Evolutionary conservation across 2,329 filamentous ascomycete genomes (phyloP).

Genomic region (Botrytis fragariae): DNA sequence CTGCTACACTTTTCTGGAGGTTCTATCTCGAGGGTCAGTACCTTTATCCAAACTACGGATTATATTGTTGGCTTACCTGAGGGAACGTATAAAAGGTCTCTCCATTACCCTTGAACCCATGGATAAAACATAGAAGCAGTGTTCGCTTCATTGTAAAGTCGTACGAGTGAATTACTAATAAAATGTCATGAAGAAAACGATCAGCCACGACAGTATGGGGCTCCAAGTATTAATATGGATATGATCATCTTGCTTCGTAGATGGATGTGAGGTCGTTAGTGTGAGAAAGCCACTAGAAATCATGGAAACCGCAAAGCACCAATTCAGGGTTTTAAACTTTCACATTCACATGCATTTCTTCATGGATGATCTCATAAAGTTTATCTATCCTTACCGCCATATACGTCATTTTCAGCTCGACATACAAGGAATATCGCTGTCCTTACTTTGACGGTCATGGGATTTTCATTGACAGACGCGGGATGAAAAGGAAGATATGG

Average conservation of each 20-base stretch:
- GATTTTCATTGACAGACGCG: not conserved
- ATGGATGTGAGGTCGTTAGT: not conserved
- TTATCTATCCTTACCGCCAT: not conserved
- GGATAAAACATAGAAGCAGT: slow-evolving; percentile 69
- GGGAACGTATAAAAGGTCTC: slow-evolving; percentile 69
- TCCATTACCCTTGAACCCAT: slow-evolving; percentile 70
- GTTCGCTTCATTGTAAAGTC: slow-evolving; percentile 51
- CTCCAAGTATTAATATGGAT: not conserved
- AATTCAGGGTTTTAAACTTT: slow-evolving; percentile 10
- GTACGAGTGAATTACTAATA: not conserved
- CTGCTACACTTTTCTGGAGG: slow-evolving; percentile 56
- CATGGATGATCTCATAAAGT: slow-evolving; percentile 7
- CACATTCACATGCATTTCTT: not conserved
- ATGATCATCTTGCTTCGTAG: slow-evolving; percentile 3
- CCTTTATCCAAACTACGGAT: not conserved
- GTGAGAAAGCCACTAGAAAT: not conserved
- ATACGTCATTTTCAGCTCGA: slow-evolving; percentile 11
- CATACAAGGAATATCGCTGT: not conserved
- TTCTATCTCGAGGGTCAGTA: slow-evolving; percentile 42
- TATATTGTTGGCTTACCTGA: slow-evolving; percentile 38
- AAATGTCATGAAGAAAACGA: not conserved
- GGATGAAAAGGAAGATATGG: not conserved
- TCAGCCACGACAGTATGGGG: not conserved
- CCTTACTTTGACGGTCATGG: not conserved
- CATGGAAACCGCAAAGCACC: not conserved